Base-by-base conservation (phyloP, 192 early-diverging fungal species). In the Pecoramyces ruminantium region DNA sequence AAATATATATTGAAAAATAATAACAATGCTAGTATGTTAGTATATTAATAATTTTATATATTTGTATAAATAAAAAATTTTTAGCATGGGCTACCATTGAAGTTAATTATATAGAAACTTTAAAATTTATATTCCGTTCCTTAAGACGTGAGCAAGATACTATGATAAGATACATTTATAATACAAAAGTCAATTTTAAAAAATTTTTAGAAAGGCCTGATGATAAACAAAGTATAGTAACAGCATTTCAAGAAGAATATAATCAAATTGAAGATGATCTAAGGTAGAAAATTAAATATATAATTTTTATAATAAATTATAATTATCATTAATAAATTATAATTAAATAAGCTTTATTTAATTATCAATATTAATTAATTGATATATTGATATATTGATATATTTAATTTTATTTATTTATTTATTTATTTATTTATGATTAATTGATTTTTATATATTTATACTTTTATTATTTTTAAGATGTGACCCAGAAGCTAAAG, bases 251-350 rank as follows among this genome's bases (percentile, higher is more conserved):
- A 79, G 77, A 34, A 40, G 90, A 91, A 78, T 91, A 84, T 80
- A 91, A 91, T 82, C 29, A 80, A 17, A 85, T 91, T 29, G 89
- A 90, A 80, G 90, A 91, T 83, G 90, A 91, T 82, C 79, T 91
- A 34, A 83, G 90, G 86, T 86, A 34, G 3, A 34, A 34, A 34
- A 34, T 34, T 6, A 34, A 6, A 34, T 6, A 34, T 6, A 34
- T 6, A 34, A 34, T 6, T 6, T 6, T 6, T 6, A 34, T 6
- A 34, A 34, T 3, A 34, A 34, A 34, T 6, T 3, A 34, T 6
- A 34, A 34, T 6, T 6, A 34, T 6, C 3, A 34, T 34, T 34
- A 34, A 34, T 34, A 34, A 34, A 34, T 6, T 34, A 6, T 6
- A 34, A 34, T 34, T 6, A 34, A 34, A 34, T 34, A 34, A n/a